A percentile compares a stretch with the other conserved stretches of the same genome.
Conservation (phyloP, 768 basidiomycete genomes). For the Nidularia pulvinata region DNA sequence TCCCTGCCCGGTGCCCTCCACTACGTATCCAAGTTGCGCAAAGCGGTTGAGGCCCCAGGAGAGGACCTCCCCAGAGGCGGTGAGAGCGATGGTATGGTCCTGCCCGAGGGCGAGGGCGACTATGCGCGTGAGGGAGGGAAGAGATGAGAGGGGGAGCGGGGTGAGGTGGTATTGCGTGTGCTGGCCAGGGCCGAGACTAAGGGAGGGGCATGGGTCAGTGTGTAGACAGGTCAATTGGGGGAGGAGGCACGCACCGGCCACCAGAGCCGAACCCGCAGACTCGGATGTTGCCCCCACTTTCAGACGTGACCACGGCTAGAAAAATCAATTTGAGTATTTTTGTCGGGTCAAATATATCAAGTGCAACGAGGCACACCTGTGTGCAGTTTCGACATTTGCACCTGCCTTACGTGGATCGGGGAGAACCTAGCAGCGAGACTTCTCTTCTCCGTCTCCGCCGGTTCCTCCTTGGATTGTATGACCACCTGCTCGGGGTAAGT, state of each 20-base stretch:
- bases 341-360: background rate
- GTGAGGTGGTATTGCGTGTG: conserved; percentile 80
- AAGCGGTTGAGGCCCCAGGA: conserved; percentile 94
- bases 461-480: conserved; percentile 35
- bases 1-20: conserved; percentile 52
- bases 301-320: conserved; percentile 66
- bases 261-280: conserved; percentile 90
- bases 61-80: conserved; percentile 76
- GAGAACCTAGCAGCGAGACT: conserved; percentile 51
- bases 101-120: conserved; percentile 82
- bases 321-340: conserved; percentile 14
- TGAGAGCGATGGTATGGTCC: conserved; percentile 92
- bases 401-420: conserved; percentile 59
- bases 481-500: conserved; percentile 75
- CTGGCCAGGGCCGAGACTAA: conserved; percentile 70
- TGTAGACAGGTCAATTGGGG: background rate
- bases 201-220: background rate
- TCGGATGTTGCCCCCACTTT: conserved; percentile 70
- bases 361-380: conserved; percentile 49
- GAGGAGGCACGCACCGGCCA: conserved; percentile 58
- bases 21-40: conserved; percentile 82
- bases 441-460: conserved; percentile 14
- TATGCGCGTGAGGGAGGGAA: conserved; percentile 43
- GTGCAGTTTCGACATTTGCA: conserved; percentile 88
- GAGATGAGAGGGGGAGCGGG: conserved; percentile 41